Percentiles rank a stretch among this genome's conserved stretches.
These are phyloP conservation scores for Tolypocladium paradoxum DNA, from an alignment of 2,329 filamentous ascomycete species.

Conservation along the genomic window DNA sequence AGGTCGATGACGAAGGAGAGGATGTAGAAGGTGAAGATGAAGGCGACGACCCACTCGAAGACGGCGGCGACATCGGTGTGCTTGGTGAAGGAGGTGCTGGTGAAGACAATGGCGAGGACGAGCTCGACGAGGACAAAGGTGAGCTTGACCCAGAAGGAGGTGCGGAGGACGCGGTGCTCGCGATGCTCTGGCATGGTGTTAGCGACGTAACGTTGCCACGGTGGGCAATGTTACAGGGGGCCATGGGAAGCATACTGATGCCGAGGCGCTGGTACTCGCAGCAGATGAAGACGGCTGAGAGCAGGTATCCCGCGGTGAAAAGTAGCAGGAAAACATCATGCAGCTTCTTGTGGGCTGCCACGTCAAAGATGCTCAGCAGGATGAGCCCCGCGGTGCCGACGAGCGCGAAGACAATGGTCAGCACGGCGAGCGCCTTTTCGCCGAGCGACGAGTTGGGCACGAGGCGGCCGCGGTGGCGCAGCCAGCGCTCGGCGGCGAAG, in stretches of 20 bases:
- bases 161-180: constrained; percentile 59
- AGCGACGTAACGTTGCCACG: neutral
- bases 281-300: constrained; percentile 82
- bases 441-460: constrained; percentile 55
- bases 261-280: constrained; percentile 82
- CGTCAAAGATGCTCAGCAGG: constrained; percentile 76
- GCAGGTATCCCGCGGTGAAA: constrained; percentile 78
- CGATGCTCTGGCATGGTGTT: constrained; percentile 47
- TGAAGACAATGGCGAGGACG: constrained; percentile 63
- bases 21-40: constrained; percentile 82
- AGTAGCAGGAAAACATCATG: constrained; percentile 71
- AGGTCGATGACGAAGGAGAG: constrained; percentile 83
- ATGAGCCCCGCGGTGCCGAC: constrained; percentile 73
- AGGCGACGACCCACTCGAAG: constrained; percentile 68
- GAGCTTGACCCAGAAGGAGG: constrained; percentile 83
- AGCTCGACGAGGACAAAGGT: constrained; percentile 74
- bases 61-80: constrained; percentile 60
- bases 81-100: constrained; percentile 35
- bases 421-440: constrained; percentile 51
- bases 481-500: constrained; percentile 72
- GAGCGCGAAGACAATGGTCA: constrained; percentile 59
- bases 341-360: constrained; percentile 45
- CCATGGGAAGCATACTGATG: constrained; percentile 35
- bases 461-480: constrained; percentile 72
- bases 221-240: neutral